Base-by-base conservation (phyloP, 345 rosid species). In the Melaleuca alternifolia region DNA sequence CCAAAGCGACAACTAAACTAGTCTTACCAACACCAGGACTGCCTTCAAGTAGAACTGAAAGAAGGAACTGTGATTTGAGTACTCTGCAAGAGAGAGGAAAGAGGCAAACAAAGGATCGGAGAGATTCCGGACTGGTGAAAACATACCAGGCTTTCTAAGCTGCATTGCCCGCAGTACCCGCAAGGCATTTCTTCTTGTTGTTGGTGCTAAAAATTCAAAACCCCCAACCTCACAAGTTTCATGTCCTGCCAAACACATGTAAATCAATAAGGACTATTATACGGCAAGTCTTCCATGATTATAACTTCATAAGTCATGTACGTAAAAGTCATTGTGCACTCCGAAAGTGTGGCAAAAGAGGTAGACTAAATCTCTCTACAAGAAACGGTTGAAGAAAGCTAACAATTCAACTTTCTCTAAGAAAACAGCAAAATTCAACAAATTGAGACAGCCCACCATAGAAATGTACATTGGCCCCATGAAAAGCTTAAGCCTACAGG, bases 11-110 rank as follows among this genome's bases (percentile, higher is more conserved):
- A 89, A 97, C 90, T 86, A 97, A 91, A 90, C 99, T 97, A 85
- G 99, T 97, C 91, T 97, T 97, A 88, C 99, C 99, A 90, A 97
- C 99, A 88, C 99, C 99, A 12, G 99, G 99, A 89, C 99, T 96
- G 86, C 99, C 99, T 92, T 97, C 99, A 90, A 97, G 85, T 85
- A 97, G 89, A 86, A 95, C 99, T 61, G 77, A 57, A 85, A 51
- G 46, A 50, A 15, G 84, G 61, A 56, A 23, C 75, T 61, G 62
- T 57, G n/a, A 53, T 33, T 57, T 57, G 79, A 71, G 79, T 30
- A 12, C 33, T 12, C 83, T 41, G 59, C 41, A 48, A 57, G 54
- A 41, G n/a, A 24, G 46, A 54, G 52, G 77, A 71, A 56, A 89
- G 30, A 65, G 84, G 61, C 37, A 75, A 62, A 84, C 79, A 46